These are phyloP conservation scores for Penicillium paxilli DNA, from an alignment of 495 filamentous ascomycete genomes.

Conservation along the genomic window DNA sequence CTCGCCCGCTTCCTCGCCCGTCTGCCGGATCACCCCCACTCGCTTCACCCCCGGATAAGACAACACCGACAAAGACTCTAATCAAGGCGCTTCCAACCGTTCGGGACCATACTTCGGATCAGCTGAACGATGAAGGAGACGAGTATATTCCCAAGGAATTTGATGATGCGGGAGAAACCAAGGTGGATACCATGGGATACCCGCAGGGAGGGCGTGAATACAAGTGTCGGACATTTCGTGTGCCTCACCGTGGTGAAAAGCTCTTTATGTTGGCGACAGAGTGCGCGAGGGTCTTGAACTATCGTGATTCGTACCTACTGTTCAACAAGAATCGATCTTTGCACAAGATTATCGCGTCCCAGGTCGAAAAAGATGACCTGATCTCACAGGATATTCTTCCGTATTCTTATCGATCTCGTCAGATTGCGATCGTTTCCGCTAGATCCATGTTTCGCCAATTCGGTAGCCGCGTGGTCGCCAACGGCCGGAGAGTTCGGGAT, in stretches of 20 bases:
- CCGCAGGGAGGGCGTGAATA: constrained; percentile 83
- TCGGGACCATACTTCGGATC: constrained; percentile 95
- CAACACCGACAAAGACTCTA: constrained; percentile 83
- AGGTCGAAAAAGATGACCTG: constrained; percentile 94
- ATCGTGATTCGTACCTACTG: constrained; percentile 94
- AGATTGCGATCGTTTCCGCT: constrained; percentile 98
- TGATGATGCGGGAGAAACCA: constrained; percentile 89
- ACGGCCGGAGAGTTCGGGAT: constrained; percentile 88
- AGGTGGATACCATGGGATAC: constrained; percentile 82
- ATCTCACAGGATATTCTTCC: constrained; percentile 94
- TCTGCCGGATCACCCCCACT: constrained; percentile 60
- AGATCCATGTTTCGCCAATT: constrained; percentile 99
- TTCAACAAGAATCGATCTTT: constrained; percentile 99
- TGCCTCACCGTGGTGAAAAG: constrained; percentile 87
- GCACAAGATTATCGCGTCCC: constrained; percentile 96
- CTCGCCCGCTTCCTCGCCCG: constrained; percentile 63
- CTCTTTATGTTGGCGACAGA: constrained; percentile 99
- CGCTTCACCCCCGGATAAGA: constrained; percentile 75
- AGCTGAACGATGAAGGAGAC: constrained; percentile 87
- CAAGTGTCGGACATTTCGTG: constrained; percentile 88
- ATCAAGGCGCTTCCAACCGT: constrained; percentile 96
- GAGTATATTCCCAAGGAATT: constrained; percentile 95
- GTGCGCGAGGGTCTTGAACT: constrained; percentile 91
- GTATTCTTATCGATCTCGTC: constrained; percentile 95
- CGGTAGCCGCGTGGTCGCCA: constrained; percentile 89